phyloP scores from a whole-genome alignment of 179 eudicot species.

The Spinacia oleracea region DNA sequence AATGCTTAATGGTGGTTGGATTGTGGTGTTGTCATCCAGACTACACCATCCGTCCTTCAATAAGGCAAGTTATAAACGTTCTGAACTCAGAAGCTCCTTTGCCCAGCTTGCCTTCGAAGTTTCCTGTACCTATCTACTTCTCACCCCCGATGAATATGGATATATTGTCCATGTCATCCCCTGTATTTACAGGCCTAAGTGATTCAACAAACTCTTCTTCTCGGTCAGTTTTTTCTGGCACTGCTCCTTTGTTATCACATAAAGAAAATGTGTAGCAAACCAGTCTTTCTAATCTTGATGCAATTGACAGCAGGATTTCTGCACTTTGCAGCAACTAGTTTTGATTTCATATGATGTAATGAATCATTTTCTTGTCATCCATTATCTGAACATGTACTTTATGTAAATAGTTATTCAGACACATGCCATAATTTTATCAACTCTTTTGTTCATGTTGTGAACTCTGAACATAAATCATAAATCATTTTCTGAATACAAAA shows the following conservation, averaged over 20 bases:
- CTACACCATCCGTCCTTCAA: constrained; percentile 20
- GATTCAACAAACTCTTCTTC: constrained; percentile 22
- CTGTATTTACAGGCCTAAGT: neutral
- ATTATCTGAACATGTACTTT: neutral
- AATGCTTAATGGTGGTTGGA: constrained; percentile 28
- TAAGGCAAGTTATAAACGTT: constrained; percentile 21
- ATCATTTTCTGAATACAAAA: too few relatives aligned
- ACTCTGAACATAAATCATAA: too few relatives aligned
- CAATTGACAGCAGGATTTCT: too few relatives aligned
- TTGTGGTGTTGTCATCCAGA: constrained; percentile 37
- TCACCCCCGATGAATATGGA: constrained; percentile 20
- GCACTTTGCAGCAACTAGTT: too few relatives aligned
- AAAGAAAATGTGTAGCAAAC: constrained; percentile 4
- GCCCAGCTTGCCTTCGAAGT: constrained; percentile 22
- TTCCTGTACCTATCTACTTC: neutral
- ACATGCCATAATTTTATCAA: too few relatives aligned
- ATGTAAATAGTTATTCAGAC: too few relatives aligned
- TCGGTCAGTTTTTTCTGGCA: constrained; percentile 5
- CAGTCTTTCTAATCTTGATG: neutral
- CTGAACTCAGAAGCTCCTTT: constrained; percentile 21
- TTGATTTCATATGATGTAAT: neutral
- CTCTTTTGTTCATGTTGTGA: too few relatives aligned
- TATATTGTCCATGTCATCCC: constrained; percentile 5
- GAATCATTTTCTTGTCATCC: too few relatives aligned
- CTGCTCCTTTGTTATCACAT: constrained; percentile 25